Evolutionary conservation across 2,329 filamentous ascomycete genomes (phyloP).

Genomic region (Calonectria leucothoes): DNA sequence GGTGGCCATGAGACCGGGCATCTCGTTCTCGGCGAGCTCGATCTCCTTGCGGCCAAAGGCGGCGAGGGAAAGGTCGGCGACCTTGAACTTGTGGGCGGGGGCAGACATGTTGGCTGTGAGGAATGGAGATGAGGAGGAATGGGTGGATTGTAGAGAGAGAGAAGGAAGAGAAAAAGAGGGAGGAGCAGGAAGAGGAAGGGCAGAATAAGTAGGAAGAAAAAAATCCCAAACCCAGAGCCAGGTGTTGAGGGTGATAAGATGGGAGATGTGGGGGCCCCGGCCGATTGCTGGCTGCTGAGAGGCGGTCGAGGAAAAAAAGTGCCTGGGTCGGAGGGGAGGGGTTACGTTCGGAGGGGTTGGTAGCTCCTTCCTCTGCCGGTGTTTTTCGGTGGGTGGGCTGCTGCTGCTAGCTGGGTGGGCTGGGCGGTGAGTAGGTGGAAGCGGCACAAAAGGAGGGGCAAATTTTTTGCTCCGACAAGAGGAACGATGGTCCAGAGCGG

Average conservation of each 20-base stretch:
- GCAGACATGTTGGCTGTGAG: slow-evolving; percentile 69
- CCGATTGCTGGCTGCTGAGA: slow-evolving; percentile 16
- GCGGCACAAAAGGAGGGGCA: slow-evolving; percentile 43
- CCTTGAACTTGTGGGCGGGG: slow-evolving; percentile 95
- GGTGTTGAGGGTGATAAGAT: slow-evolving; percentile 36
- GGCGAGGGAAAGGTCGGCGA: slow-evolving; percentile 96
- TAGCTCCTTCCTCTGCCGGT: slow-evolving; percentile 21
- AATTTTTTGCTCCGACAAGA: slow-evolving; percentile 37
- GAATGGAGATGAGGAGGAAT: slow-evolving; percentile 31
- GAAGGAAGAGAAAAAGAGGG: slow-evolving; percentile 35
- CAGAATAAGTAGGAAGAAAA: slow-evolving; percentile 33
- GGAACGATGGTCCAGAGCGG: background rate
- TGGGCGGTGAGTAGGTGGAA: slow-evolving; percentile 40
- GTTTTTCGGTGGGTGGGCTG: slow-evolving; percentile 21
- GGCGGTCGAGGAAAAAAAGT: slow-evolving; percentile 17
- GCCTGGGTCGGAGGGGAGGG: slow-evolving; percentile 30
- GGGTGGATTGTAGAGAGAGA: slow-evolving; percentile 33
- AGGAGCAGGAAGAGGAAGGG: slow-evolving; percentile 28
- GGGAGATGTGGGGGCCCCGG: slow-evolving; percentile 34
- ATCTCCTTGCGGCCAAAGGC: slow-evolving; percentile 99
- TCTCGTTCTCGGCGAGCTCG: slow-evolving; percentile 95
- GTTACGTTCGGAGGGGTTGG: slow-evolving; percentile 22
- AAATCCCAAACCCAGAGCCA: slow-evolving; percentile 29
- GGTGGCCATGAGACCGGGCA: slow-evolving; percentile 98
- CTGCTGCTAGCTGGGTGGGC: slow-evolving; percentile 15